These are phyloP conservation scores for Erodium maritimum DNA, from an alignment of 345 rosid species.

Conservation along the genomic window DNA sequence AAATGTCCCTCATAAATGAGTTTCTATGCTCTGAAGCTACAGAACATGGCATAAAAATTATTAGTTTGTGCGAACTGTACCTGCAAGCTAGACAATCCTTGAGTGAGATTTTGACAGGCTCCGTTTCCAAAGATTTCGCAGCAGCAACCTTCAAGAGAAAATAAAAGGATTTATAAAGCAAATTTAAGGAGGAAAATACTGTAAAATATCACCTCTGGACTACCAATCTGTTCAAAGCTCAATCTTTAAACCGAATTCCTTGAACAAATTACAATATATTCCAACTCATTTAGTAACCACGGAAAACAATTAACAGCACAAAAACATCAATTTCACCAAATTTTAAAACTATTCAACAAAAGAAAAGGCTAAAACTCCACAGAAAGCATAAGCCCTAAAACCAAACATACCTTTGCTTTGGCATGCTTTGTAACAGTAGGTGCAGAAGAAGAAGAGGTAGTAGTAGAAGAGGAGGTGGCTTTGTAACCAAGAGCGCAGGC, in stretches of 20 bases:
- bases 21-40: too few species aligned
- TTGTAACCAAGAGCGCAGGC: conserved; percentile 59
- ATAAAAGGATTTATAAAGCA: neutral
- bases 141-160: conserved; percentile 33
- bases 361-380: neutral
- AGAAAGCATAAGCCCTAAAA: neutral
- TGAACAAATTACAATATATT: too few species aligned
- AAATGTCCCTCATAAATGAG: too few species aligned
- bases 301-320: too few species aligned
- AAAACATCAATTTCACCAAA: neutral
- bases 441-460: too few species aligned
- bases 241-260: too few species aligned
- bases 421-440: too few species aligned
- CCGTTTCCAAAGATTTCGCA: conserved; percentile 24
- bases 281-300: too few species aligned
- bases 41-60: too few species aligned
- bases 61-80: conserved; percentile 12
- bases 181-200: neutral
- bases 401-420: neutral
- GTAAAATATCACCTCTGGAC: neutral
- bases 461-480: conserved; percentile 19
- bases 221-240: too few species aligned
- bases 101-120: conserved; percentile 83
- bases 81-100: conserved; percentile 98
- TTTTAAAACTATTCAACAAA: neutral